Evolutionary conservation across 2,329 filamentous ascomycete species (phyloP).

Genomic region (Aureobasidium pullulans): DNA sequence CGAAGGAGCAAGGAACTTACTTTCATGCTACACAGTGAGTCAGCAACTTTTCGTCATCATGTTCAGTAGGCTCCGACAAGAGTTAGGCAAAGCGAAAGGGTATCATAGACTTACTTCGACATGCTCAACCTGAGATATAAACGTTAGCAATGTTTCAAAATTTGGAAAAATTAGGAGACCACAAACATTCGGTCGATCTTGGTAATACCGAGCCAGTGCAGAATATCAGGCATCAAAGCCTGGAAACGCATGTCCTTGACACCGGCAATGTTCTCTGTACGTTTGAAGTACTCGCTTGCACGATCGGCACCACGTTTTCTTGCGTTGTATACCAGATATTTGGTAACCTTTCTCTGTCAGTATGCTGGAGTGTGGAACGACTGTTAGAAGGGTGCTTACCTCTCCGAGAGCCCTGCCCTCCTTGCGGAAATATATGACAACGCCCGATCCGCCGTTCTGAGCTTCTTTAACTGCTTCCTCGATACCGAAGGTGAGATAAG

Average conservation of each 20-base stretch:
- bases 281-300: slow-evolving; percentile 89
- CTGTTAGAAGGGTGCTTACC: slow-evolving; percentile 40
- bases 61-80: neutral
- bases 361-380: neutral
- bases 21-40: slow-evolving; percentile 3
- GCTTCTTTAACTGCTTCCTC: slow-evolving; percentile 97
- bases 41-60: neutral
- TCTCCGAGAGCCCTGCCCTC: slow-evolving; percentile 91
- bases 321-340: slow-evolving; percentile 76
- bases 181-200: slow-evolving; percentile 87
- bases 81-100: neutral
- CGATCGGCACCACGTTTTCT: slow-evolving; percentile 69
- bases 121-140: slow-evolving; percentile 58
- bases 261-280: slow-evolving; percentile 96
- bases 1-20: neutral
- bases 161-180: neutral
- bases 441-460: slow-evolving; percentile 84
- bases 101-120: slow-evolving; percentile 63
- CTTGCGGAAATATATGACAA: slow-evolving; percentile 98
- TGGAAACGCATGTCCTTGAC: slow-evolving; percentile 98
- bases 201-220: slow-evolving; percentile 96
- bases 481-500: slow-evolving; percentile 93
- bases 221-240: slow-evolving; percentile 84
- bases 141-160: neutral
- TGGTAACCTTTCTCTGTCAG: slow-evolving; percentile 57